Evolutionary conservation across 129 eudicot genomes (phyloP), one percentile per base, ranked within the genome.

Genomic region (Mikania micrantha): DNA sequence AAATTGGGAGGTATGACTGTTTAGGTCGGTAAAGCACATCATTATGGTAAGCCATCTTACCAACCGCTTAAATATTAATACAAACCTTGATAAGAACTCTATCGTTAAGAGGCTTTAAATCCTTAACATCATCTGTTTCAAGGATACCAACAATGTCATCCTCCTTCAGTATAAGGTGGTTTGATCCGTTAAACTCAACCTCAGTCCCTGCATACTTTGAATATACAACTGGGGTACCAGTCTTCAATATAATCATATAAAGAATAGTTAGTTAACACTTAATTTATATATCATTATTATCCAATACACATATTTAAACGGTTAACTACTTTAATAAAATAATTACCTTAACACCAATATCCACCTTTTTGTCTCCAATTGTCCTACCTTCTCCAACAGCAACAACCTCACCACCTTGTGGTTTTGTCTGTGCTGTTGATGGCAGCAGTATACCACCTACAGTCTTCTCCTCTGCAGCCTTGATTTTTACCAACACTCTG

Each of bases 131-230:
- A 35, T 91, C 95, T 0, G 93, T 85, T 9, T 91, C 97, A 70
- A 91, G 95, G 60, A 83, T 70, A 25, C 97, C 97, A 72, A 91
- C 87, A 79, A 91, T 87, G 65, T 91, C 97, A 39, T 91, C 97
- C 75, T 87, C 97, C 80, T 87, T 87, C 77, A 91, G 35, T 60
- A 91, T 75, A 29, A 91, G 85, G 75, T 91, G 97, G 42, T 74
- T 83, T 40, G 90, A 15, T n/a, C 97, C 97, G 38, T 87, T 73
- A 41, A 91, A 91, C 65, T 87, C 88, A 5, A 91, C 79, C 71
- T 91, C 97, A 2, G 97, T 91, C 31, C 97, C 97, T 3, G 97
- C 85, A 76, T 91, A 91, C 79, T 87, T 91, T 76, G 97, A 91
- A 52, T 91, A 91, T 35, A 91, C 88, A 27, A 91, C 85, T 75